Evolutionary conservation across 129 eudicot species (phyloP).

Genomic region (Mikania micrantha): DNA sequence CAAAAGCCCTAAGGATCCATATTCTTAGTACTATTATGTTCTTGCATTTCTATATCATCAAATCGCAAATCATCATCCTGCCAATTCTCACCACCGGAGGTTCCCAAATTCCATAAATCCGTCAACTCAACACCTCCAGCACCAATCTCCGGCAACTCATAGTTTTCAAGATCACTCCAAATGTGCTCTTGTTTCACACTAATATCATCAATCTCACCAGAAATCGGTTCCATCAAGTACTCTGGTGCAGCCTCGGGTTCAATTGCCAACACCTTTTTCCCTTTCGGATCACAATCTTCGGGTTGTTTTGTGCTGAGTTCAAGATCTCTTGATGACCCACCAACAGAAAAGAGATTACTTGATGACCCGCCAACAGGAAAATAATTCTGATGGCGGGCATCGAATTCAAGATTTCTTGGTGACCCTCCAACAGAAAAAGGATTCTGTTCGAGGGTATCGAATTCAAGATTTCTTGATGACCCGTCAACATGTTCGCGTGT

Average conservation of each 20-base stretch:
- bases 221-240: slow-evolving; percentile 25
- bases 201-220: slow-evolving; percentile 30
- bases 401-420: neutral
- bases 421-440: neutral
- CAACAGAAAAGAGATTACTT: neutral
- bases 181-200: slow-evolving; percentile 38
- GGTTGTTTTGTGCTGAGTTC: neutral
- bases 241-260: slow-evolving; percentile 28
- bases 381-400: no score
- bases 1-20: neutral
- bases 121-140: slow-evolving; percentile 28
- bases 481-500: slow-evolving; percentile 20
- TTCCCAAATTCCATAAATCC: slow-evolving; percentile 53
- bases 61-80: slow-evolving; percentile 30
- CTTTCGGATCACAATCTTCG: slow-evolving; percentile 26
- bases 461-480: neutral
- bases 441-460: no score
- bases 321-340: neutral
- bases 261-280: slow-evolving; percentile 27
- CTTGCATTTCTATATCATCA: slow-evolving; percentile 1
- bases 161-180: slow-evolving; percentile 52
- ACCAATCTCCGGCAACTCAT: slow-evolving; percentile 45
- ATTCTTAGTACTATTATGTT: neutral
- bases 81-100: slow-evolving; percentile 45
- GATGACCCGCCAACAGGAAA: neutral